Percentiles rank a stretch among this genome's conserved stretches.
Evolutionary conservation across 108 stramenopile genomes (phyloP).

Genomic region (Conticribra guillardii): DNA sequence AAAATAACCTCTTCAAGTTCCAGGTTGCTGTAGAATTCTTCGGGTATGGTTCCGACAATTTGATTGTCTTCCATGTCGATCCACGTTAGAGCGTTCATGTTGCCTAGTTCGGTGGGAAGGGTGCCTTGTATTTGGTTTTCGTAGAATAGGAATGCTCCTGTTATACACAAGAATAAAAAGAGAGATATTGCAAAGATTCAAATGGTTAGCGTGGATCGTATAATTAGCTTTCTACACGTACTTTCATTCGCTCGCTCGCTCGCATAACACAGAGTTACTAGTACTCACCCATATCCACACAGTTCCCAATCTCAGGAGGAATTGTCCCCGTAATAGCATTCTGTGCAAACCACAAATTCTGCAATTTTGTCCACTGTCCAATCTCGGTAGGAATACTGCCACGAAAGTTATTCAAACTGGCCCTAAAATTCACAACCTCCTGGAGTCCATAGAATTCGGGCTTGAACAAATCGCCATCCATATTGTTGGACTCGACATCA

Average conservation of each 20-base stretch:
- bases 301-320: slow-evolving; percentile 55
- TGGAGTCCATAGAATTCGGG: slow-evolving; percentile 43
- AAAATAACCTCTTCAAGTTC: slow-evolving; percentile 56
- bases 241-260: no score
- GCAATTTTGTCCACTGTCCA: slow-evolving; percentile 62
- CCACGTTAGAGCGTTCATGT: slow-evolving; percentile 45
- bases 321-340: slow-evolving; percentile 65
- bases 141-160: slow-evolving; percentile 50
- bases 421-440: slow-evolving; percentile 42
- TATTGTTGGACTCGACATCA: slow-evolving; percentile 48
- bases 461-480: slow-evolving; percentile 49
- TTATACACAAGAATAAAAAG: no score
- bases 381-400: slow-evolving; percentile 76
- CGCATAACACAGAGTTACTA: background rate
- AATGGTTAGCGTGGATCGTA: no score
- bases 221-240: no score
- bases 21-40: slow-evolving; percentile 37
- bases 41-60: slow-evolving; percentile 50
- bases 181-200: no score
- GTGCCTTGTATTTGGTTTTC: slow-evolving; percentile 59
- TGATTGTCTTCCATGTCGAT: slow-evolving; percentile 48
- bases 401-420: slow-evolving; percentile 61
- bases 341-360: slow-evolving; percentile 51
- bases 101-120: slow-evolving; percentile 61
- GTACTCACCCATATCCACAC: slow-evolving; percentile 44